Conservation (phyloP, 768 basidiomycete species). For the Xerocomellus chrysenteron region DNA sequence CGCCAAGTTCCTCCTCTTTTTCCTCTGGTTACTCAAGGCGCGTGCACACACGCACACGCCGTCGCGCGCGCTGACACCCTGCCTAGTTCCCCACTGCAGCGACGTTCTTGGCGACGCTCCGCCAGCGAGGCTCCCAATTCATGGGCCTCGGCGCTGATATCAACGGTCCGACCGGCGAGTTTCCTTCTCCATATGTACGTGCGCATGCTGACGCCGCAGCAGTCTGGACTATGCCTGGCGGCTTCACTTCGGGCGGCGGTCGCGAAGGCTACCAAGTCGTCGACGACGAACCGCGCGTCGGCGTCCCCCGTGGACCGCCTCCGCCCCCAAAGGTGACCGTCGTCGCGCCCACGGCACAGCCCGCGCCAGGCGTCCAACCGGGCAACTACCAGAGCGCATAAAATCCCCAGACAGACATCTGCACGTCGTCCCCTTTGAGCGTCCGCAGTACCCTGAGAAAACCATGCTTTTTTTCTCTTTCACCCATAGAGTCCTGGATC, state of each 20-base stretch:
- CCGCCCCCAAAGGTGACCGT: slow-evolving; percentile 16
- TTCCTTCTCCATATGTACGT: too few species aligned
- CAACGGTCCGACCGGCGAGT: slow-evolving; percentile 56
- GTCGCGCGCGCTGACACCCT: not conserved
- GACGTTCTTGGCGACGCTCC: slow-evolving; percentile 49
- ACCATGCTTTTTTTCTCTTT: not conserved
- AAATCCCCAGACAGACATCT: not conserved
- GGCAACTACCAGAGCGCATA: slow-evolving; percentile 29
- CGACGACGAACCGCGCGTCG: slow-evolving; percentile 41
- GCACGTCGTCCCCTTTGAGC: not conserved
- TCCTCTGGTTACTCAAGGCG: slow-evolving; percentile 62
- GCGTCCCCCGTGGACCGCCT: slow-evolving; percentile 14
- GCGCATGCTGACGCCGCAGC: not conserved
- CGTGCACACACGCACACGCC: not conserved
- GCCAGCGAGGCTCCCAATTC: slow-evolving; percentile 58
- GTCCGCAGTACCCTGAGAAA: not conserved
- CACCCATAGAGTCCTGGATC: not conserved
- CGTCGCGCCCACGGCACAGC: slow-evolving; percentile 11
- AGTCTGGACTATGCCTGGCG: slow-evolving; percentile 83
- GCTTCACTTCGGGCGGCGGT: slow-evolving; percentile 49
- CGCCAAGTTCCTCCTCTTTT: slow-evolving; percentile 51
- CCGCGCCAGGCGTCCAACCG: slow-evolving; percentile 16
- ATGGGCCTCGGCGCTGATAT: slow-evolving; percentile 50
- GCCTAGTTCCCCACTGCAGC: slow-evolving; percentile 59
- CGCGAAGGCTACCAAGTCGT: slow-evolving; percentile 64